These are phyloP conservation scores for Geotrichum fermentans DNA, from an alignment of 1,139 yeast species.

Conservation along the genomic window DNA sequence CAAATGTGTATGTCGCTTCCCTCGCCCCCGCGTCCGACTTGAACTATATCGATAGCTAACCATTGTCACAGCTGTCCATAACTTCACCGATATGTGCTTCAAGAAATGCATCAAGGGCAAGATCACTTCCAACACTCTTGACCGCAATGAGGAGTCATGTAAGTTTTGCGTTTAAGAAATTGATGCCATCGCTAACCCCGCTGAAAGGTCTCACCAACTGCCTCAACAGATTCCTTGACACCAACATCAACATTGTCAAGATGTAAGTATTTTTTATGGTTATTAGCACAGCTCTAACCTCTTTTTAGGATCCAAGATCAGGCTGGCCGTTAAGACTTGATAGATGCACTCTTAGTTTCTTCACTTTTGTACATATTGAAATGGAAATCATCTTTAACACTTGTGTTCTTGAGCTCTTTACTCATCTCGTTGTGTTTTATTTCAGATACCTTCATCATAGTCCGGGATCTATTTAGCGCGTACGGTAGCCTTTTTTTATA, in stretches of 20 bases:
- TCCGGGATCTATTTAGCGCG: no score
- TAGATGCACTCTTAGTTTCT: not conserved
- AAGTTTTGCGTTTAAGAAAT: constrained; percentile 19
- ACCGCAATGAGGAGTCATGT: constrained; percentile 62
- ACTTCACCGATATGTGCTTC: constrained; percentile 86
- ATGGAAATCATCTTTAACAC: not conserved
- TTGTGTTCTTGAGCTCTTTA: not conserved
- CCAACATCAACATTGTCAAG: constrained; percentile 79
- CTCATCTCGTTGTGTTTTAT: no score
- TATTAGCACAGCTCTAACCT: not conserved
- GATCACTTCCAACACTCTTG: constrained; percentile 49
- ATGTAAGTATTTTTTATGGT: constrained; percentile 35
- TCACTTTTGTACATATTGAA: not conserved
- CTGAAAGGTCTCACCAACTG: constrained; percentile 55
- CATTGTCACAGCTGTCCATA: constrained; percentile 51
- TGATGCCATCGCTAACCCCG: not conserved
- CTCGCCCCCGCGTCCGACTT: not conserved
- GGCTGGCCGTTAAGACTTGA: not conserved
- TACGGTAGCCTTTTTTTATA: no score
- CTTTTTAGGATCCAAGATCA: constrained; percentile 5
- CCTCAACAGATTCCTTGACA: constrained; percentile 78
- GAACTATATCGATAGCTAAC: not conserved
- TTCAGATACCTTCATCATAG: no score
- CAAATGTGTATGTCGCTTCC: constrained; percentile 48
- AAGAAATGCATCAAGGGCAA: constrained; percentile 67